Conservation (phyloP, 148 eudicot species). For the Heliamphora exappendiculata region DNA sequence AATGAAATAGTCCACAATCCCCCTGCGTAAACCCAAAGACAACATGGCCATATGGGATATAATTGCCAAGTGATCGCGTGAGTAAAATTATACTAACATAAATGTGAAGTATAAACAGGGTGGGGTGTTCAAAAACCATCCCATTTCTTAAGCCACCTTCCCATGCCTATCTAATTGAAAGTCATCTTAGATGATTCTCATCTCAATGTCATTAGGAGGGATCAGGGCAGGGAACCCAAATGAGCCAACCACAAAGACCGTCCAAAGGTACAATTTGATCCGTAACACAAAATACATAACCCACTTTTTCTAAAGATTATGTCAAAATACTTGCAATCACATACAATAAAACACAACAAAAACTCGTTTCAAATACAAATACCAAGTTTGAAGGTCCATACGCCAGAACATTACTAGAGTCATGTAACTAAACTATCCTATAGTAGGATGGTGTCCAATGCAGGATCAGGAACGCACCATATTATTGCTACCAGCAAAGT, state of each 20-base stretch:
- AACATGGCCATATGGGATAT: no score
- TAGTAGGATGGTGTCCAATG: background rate
- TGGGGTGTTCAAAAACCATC: no score
- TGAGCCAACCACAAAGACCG: background rate
- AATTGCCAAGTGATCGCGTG: no score
- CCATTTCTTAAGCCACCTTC: no score
- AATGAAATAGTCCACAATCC: no score
- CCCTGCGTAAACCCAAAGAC: no score
- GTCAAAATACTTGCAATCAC: background rate
- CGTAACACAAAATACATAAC: background rate
- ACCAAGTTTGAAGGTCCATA: background rate
- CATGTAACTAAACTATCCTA: slow-evolving; percentile 2
- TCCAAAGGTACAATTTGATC: background rate
- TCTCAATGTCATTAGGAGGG: no score
- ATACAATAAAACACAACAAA: background rate
- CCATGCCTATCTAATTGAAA: no score
- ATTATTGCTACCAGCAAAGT: background rate
- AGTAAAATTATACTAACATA: no score
- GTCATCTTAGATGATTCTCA: no score
- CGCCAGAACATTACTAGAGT: background rate
- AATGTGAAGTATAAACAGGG: no score
- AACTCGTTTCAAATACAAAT: background rate
- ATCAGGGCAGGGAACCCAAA: background rate
- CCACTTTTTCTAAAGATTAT: background rate
- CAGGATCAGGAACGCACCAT: background rate